phyloP scores from a whole-genome alignment of 176 grass and related monocot genomes.

The Lolium rigidum region DNA sequence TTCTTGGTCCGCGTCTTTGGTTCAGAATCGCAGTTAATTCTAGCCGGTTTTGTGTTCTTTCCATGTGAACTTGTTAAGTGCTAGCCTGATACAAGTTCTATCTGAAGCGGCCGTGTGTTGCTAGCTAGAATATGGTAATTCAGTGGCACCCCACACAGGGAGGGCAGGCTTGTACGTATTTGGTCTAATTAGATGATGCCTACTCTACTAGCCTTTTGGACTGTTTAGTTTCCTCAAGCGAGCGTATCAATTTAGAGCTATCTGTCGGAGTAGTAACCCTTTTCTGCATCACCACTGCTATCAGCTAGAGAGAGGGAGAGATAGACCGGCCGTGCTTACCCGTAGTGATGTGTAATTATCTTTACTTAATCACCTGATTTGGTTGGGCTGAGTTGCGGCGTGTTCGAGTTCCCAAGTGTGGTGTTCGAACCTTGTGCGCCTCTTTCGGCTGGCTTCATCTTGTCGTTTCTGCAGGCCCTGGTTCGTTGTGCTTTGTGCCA shows the following conservation, averaged over 20 bases:
- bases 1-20: no score
- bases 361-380: neutral
- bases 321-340: no score
- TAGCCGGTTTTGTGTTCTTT: no score
- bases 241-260: neutral
- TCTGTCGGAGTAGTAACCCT: no score
- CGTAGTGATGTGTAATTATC: no score
- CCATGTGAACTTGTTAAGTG: no score
- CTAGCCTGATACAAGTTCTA: no score
- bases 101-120: no score
- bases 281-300: no score
- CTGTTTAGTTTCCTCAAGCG: neutral
- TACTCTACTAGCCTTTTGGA: neutral
- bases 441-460: conserved; percentile 18
- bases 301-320: no score
- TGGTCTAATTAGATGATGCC: neutral
- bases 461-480: conserved; percentile 29
- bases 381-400: conserved; percentile 45
- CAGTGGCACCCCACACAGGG: neutral
- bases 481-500: conserved; percentile 21
- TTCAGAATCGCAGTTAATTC: no score
- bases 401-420: neutral
- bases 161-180: neutral
- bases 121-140: neutral
- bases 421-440: conserved; percentile 24